Evolutionary conservation across 805 yeast species (phyloP).

Genomic region (Nakazawaea ambrosiae): DNA sequence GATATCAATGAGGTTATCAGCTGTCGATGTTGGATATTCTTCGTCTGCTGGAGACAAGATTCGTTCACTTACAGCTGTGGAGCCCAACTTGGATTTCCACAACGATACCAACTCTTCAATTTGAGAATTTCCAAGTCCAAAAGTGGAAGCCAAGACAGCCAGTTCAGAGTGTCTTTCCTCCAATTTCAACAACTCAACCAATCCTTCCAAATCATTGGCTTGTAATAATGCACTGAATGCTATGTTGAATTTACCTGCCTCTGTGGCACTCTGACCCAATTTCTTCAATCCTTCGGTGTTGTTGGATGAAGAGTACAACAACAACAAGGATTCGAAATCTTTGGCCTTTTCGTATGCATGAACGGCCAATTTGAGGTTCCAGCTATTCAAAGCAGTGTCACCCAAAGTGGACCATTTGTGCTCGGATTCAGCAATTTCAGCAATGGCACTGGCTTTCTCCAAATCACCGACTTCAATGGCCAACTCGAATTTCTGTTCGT

Average conservation of each 20-base stretch:
- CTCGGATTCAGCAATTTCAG: slow-evolving; percentile 44
- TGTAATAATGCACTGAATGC: slow-evolving; percentile 93
- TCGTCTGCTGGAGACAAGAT: slow-evolving; percentile 37
- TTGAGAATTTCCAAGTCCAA: slow-evolving; percentile 35
- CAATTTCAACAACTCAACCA: slow-evolving; percentile 57
- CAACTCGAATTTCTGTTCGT: slow-evolving; percentile 87
- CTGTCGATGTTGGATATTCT: slow-evolving; percentile 10
- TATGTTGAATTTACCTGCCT: slow-evolving; percentile 76
- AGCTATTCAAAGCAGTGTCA: slow-evolving; percentile 70
- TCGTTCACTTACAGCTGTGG: slow-evolving; percentile 50
- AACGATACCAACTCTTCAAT: slow-evolving; percentile 39
- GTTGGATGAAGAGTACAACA: slow-evolving; percentile 78
- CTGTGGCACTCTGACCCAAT: slow-evolving; percentile 62
- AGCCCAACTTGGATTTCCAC: slow-evolving; percentile 61
- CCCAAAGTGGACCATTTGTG: slow-evolving; percentile 91
- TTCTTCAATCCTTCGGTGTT: slow-evolving; percentile 50
- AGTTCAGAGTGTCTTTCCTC: slow-evolving; percentile 80
- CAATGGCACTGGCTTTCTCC: slow-evolving; percentile 61
- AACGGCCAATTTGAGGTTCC: slow-evolving; percentile 78
- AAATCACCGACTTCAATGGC: slow-evolving; percentile 75
- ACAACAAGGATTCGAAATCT: slow-evolving; percentile 75
- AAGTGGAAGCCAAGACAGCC: slow-evolving; percentile 69
- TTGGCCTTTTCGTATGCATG: slow-evolving; percentile 71
- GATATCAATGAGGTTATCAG: slow-evolving; percentile 33
- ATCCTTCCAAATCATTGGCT: slow-evolving; percentile 59